Conservation (phyloP, 225 moss, liverwort and hornwort species). For the Sphagnum tenellum region DNA sequence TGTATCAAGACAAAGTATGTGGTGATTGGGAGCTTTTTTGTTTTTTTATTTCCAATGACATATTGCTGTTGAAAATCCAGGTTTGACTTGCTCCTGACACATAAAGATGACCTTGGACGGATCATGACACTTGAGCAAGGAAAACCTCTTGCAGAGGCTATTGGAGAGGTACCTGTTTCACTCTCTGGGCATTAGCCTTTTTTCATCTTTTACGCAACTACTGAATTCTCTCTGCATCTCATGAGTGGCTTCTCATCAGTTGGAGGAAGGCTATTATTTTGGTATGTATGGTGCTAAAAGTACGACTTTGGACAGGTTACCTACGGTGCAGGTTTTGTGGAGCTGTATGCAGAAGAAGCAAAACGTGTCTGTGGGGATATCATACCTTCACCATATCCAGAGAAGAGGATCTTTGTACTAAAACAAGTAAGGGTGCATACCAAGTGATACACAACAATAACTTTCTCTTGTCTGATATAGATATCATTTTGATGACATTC, state of each 20-base stretch:
- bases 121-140: conserved; percentile 96
- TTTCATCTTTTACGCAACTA: conserved; percentile 5
- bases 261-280: background rate
- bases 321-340: conserved; percentile 94
- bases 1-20: too few species aligned
- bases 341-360: conserved; percentile 95
- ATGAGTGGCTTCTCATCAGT: too few species aligned
- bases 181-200: conserved; percentile 4
- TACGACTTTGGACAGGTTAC: conserved; percentile 44
- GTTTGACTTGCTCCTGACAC: conserved; percentile 73
- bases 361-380: conserved; percentile 89
- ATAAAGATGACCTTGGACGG: conserved; percentile 79
- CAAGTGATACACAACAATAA: background rate
- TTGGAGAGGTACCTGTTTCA: conserved; percentile 62
- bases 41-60: background rate
- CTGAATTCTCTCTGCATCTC: background rate
- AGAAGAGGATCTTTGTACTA: conserved; percentile 81
- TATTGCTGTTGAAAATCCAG: conserved; percentile 15
- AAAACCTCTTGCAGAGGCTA: conserved; percentile 73
- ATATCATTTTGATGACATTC: background rate
- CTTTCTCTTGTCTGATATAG: conserved; percentile 2
- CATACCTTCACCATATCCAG: conserved; percentile 64
- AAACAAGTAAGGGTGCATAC: conserved; percentile 48
- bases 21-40: background rate
- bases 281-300: conserved; percentile 13